Evolutionary conservation across 2,329 filamentous ascomycete species (phyloP).

Genomic region (Fusarium drepaniforme): DNA sequence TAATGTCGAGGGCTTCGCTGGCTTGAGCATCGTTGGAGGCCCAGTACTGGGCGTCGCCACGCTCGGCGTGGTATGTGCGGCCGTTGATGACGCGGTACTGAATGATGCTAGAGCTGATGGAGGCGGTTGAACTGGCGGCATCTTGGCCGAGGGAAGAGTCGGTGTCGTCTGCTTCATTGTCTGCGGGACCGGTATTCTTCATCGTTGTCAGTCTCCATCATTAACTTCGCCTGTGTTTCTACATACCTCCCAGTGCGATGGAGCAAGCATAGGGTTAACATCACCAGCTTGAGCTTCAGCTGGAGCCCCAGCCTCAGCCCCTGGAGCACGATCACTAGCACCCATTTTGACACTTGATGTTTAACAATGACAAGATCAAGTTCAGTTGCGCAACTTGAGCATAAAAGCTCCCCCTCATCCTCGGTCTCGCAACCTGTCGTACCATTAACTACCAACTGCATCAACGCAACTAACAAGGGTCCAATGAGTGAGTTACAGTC

Average conservation of each 20-base stretch:
- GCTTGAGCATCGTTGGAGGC: constrained; percentile 34
- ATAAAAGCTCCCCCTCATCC: not conserved
- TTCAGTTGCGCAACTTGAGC: not conserved
- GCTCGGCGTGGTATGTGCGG: constrained; percentile 35
- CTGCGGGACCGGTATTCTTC: constrained; percentile 6
- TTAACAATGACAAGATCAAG: not conserved
- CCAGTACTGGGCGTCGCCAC: constrained; percentile 37
- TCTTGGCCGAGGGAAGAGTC: constrained; percentile 32
- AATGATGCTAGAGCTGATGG: constrained; percentile 36
- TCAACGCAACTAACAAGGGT: not conserved
- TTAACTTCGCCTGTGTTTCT: not conserved
- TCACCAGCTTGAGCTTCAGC: not conserved
- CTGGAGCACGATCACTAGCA: not conserved
- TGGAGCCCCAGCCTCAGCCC: not conserved
- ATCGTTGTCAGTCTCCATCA: not conserved
- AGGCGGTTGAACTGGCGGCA: constrained; percentile 23
- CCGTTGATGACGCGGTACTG: constrained; percentile 37
- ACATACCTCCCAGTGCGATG: constrained; percentile 36
- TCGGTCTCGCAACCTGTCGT: not conserved
- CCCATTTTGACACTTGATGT: constrained; percentile 7
- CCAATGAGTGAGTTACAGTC: not conserved
- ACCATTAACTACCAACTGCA: constrained; percentile 2
- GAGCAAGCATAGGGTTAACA: constrained; percentile 18
- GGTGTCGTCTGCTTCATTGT: constrained; percentile 7
- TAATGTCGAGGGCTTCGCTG: constrained; percentile 31